Conservation (phyloP, 2,329 filamentous ascomycete species). For the Sporothrix sp. region DNA sequence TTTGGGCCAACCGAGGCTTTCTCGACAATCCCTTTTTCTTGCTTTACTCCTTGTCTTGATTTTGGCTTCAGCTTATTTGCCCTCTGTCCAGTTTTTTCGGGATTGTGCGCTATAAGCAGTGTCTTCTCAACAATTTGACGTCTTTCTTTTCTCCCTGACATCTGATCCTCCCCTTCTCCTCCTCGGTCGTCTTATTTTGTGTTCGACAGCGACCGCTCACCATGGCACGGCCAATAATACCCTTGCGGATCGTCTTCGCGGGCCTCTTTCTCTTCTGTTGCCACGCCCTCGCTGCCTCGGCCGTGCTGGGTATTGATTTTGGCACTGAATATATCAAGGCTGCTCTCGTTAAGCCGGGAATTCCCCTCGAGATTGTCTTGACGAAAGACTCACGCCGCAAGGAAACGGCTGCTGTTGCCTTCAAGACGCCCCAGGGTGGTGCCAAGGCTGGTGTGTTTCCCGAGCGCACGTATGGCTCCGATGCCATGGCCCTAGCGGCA, state of each 20-base stretch:
- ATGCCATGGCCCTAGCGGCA: slow-evolving; percentile 77
- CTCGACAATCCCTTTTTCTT: neutral
- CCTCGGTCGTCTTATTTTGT: neutral
- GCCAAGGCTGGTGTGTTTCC: slow-evolving; percentile 61
- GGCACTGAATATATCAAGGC: slow-evolving; percentile 98
- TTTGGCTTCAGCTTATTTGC: too few relatives aligned
- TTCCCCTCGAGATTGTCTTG: slow-evolving; percentile 93
- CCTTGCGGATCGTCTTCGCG: slow-evolving; percentile 29
- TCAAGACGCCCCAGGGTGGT: slow-evolving; percentile 70
- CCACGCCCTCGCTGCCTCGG: slow-evolving; percentile 48
- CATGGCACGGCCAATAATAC: slow-evolving; percentile 29
- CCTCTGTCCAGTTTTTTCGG: too few relatives aligned
- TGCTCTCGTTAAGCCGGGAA: slow-evolving; percentile 87
- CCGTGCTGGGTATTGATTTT: slow-evolving; percentile 85
- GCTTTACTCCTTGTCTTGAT: neutral
- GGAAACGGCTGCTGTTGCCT: slow-evolving; percentile 81
- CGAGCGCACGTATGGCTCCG: slow-evolving; percentile 83
- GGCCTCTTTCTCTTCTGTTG: slow-evolving; percentile 34
- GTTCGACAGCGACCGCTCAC: slow-evolving; percentile 9
- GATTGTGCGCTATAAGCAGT: too few relatives aligned
- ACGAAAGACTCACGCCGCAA: slow-evolving; percentile 98
- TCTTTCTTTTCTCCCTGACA: too few relatives aligned
- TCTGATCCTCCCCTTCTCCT: neutral
- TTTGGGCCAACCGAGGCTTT: neutral
- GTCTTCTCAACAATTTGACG: too few relatives aligned